These are phyloP conservation scores for Mesembryanthemum crystallinum DNA, from an alignment of 148 eudicot species.

Conservation along the genomic window DNA sequence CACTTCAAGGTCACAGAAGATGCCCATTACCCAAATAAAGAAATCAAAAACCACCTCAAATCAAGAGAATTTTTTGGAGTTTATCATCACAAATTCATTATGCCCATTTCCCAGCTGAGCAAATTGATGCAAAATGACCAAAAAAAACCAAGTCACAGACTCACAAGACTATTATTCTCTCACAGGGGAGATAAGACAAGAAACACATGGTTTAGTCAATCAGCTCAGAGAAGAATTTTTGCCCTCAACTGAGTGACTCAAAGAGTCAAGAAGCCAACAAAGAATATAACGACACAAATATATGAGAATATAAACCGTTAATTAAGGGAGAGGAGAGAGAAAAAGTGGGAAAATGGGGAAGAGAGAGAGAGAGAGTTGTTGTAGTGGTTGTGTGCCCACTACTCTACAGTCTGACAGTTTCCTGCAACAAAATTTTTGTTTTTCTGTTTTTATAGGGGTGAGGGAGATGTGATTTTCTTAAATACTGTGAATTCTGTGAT, in stretches of 20 bases:
- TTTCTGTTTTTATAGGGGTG: background rate
- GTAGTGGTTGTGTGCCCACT: conserved; percentile 32
- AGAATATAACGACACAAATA: conserved; percentile 21
- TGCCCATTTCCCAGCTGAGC: conserved; percentile 22
- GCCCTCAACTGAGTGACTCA: background rate
- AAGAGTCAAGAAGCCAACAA: conserved; percentile 35
- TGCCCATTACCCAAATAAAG: conserved; percentile 37
- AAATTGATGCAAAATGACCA: conserved; percentile 3
- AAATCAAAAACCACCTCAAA: conserved; percentile 32
- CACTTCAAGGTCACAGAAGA: conserved; percentile 62
- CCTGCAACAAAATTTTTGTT: conserved; percentile 18
- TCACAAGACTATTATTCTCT: conserved; percentile 36
- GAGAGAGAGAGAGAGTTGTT: conserved; percentile 21
- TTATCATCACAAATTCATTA: conserved; percentile 7
- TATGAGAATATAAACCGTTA: too few species aligned
- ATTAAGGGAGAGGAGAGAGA: background rate
- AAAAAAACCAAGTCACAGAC: conserved; percentile 5
- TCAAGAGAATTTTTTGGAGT: conserved; percentile 13
- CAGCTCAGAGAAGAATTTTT: conserved; percentile 17
- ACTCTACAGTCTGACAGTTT: conserved; percentile 29
- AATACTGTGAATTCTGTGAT: too few species aligned
- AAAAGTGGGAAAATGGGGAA: background rate
- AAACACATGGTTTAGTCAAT: conserved; percentile 35
- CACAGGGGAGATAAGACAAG: conserved; percentile 35
- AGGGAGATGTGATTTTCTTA: background rate